Evolutionary conservation across 345 rosid species (phyloP).

Genomic region (Carallia brachiata): DNA sequence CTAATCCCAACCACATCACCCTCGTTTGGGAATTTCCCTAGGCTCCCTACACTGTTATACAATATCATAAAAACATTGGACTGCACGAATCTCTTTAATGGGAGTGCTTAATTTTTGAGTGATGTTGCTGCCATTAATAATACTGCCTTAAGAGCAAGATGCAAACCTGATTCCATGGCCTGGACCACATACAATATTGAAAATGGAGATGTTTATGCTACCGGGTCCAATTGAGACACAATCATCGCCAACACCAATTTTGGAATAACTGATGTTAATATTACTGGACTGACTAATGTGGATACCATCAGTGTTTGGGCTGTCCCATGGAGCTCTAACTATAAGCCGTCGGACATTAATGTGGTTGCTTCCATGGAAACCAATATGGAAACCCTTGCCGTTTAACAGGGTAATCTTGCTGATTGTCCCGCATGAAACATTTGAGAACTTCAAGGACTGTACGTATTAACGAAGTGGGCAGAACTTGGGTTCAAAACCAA

Average conservation of each 20-base stretch:
- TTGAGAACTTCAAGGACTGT: conserved; percentile 42
- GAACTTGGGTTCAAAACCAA: background rate
- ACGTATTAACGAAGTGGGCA: background rate
- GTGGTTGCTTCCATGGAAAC: conserved; percentile 28
- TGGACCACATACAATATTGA: conserved; percentile 40
- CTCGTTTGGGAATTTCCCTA: conserved; percentile 46
- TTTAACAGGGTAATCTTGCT: conserved; percentile 35
- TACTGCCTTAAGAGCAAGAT: background rate
- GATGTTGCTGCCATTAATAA: too few relatives aligned
- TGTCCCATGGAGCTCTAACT: conserved; percentile 44
- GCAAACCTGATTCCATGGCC: conserved; percentile 65
- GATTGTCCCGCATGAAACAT: conserved; percentile 40
- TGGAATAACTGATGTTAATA: conserved; percentile 35
- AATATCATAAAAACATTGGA: too few relatives aligned
- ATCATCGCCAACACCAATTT: conserved; percentile 54
- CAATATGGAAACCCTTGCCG: conserved; percentile 50
- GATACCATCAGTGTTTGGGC: conserved; percentile 73
- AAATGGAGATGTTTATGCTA: conserved; percentile 32
- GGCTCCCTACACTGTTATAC: conserved; percentile 46
- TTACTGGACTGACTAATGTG: conserved; percentile 44
- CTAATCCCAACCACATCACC: conserved; percentile 38
- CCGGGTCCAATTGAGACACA: conserved; percentile 62
- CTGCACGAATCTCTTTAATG: too few relatives aligned
- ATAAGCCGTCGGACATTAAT: conserved; percentile 28
- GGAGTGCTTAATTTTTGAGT: too few relatives aligned